Percentiles rank a stretch among this genome's conserved stretches.
phyloP scores from a whole-genome alignment of 2,329 filamentous ascomycete genomes.

The Alternaria angustiovoidea region DNA sequence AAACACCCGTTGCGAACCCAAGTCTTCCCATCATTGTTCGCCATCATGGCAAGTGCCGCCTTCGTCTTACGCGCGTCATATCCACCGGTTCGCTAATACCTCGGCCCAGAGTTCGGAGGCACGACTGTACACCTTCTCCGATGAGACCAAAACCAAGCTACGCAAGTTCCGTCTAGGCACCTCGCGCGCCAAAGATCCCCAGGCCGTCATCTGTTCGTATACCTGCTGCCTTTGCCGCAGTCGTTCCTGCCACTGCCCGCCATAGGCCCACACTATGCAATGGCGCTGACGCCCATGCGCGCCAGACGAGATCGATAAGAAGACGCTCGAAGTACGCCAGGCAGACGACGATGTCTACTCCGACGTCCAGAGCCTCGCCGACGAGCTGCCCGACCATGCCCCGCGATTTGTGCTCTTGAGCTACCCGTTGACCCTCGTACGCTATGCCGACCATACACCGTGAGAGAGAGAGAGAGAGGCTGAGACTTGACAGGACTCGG shows the following conservation, averaged over 20 bases:
- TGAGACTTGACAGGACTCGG: slow-evolving; percentile 68
- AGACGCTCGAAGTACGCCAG: slow-evolving; percentile 86
- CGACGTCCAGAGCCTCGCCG: slow-evolving; percentile 79
- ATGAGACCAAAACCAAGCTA: slow-evolving; percentile 86
- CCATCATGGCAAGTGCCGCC: slow-evolving; percentile 31
- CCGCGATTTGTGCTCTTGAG: slow-evolving; percentile 90
- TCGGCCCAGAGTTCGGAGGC: slow-evolving; percentile 74
- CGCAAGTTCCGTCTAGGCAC: slow-evolving; percentile 94
- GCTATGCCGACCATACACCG: slow-evolving; percentile 28
- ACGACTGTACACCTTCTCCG: slow-evolving; percentile 89
- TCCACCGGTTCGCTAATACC: slow-evolving; percentile 12
- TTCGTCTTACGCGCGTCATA: neutral
- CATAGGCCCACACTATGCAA: slow-evolving; percentile 2
- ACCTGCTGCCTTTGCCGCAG: slow-evolving; percentile 1
- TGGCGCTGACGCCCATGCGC: slow-evolving; percentile 40
- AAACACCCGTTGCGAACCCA: slow-evolving; percentile 15
- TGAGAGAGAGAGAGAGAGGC: slow-evolving; percentile 8
- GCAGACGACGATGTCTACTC: slow-evolving; percentile 84
- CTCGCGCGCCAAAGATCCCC: slow-evolving; percentile 82
- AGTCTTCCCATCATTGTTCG: neutral
- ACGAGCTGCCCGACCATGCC: slow-evolving; percentile 91
- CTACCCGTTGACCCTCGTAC: slow-evolving; percentile 86
- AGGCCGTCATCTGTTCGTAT: slow-evolving; percentile 90
- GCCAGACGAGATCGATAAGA: slow-evolving; percentile 87
- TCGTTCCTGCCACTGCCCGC: slow-evolving; percentile 6